Conservation (phyloP, 441 rosid genomes). For the Aleurites moluccanus region DNA sequence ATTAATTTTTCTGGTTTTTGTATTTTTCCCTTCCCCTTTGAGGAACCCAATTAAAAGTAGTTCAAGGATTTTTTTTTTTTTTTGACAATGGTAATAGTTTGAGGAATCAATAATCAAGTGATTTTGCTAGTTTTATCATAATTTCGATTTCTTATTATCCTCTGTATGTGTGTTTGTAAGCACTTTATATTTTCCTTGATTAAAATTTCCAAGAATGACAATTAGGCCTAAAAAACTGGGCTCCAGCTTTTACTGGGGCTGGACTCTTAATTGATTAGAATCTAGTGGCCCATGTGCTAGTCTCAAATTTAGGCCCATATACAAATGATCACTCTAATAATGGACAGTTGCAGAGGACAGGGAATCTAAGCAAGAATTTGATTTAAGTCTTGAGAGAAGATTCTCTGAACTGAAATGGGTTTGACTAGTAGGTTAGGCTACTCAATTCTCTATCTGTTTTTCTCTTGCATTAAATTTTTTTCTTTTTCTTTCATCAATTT, state of each 20-base stretch:
- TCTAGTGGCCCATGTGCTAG: background rate
- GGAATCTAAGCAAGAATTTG: slow-evolving; percentile 20
- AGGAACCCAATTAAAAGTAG: too few species aligned
- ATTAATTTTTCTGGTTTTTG: background rate
- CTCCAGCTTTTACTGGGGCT: background rate
- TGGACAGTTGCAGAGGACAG: background rate
- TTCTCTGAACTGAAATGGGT: slow-evolving; percentile 28
- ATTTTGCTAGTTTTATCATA: background rate
- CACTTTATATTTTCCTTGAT: background rate
- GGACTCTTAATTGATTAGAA: background rate
- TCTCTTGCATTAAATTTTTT: background rate
- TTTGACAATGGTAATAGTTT: too few species aligned
- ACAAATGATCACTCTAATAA: background rate
- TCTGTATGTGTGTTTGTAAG: too few species aligned
- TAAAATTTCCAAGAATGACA: too few species aligned
- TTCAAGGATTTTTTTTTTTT: too few species aligned
- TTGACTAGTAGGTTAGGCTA: slow-evolving; percentile 35
- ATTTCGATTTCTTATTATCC: background rate
- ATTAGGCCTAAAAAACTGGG: background rate
- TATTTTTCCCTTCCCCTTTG: background rate
- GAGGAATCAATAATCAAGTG: background rate
- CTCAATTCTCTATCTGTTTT: background rate
- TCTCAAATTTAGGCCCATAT: background rate
- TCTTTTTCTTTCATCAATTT: background rate
- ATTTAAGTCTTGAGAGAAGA: slow-evolving; percentile 3